phyloP scores from a whole-genome alignment of 1,284 basidiomycete species.

The Rhodotorula sp. region DNA sequence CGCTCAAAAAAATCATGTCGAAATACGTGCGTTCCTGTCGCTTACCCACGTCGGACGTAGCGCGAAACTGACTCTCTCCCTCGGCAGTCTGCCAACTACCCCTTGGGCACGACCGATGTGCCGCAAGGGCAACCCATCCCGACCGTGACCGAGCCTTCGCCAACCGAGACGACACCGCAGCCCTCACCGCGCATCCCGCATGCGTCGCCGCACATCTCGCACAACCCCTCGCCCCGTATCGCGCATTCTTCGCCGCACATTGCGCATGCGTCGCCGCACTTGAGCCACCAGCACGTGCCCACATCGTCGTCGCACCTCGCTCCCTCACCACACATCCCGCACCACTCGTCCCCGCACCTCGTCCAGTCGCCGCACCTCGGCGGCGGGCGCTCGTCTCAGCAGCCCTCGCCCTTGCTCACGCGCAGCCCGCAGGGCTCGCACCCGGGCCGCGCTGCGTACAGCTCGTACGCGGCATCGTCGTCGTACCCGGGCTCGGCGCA shows the following conservation, averaged over 20 bases:
- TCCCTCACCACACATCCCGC: neutral
- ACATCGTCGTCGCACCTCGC: neutral
- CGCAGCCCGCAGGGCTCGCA: too few species aligned
- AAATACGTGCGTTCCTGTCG: constrained; percentile 58
- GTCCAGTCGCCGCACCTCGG: neutral
- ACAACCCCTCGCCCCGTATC: constrained; percentile 3
- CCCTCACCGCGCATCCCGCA: constrained; percentile 3
- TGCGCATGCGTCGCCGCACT: neutral
- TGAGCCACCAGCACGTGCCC: neutral
- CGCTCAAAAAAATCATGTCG: constrained; percentile 85
- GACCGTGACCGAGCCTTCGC: neutral
- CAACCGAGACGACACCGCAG: too few species aligned
- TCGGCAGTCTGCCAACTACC: constrained; percentile 39
- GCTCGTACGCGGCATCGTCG: too few species aligned
- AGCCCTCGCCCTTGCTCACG: too few species aligned
- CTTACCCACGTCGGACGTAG: too few species aligned
- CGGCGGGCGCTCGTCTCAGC: too few species aligned
- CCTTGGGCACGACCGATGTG: constrained; percentile 13
- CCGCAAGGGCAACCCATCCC: neutral
- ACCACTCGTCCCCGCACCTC: constrained; percentile 2
- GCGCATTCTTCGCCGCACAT: neutral
- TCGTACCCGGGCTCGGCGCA: too few species aligned
- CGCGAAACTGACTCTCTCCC: neutral
- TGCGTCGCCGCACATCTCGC: constrained; percentile 1
- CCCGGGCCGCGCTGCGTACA: too few species aligned